Conservation (phyloP, 805 yeast genomes). For the Priceomyces fermenticarens region DNA sequence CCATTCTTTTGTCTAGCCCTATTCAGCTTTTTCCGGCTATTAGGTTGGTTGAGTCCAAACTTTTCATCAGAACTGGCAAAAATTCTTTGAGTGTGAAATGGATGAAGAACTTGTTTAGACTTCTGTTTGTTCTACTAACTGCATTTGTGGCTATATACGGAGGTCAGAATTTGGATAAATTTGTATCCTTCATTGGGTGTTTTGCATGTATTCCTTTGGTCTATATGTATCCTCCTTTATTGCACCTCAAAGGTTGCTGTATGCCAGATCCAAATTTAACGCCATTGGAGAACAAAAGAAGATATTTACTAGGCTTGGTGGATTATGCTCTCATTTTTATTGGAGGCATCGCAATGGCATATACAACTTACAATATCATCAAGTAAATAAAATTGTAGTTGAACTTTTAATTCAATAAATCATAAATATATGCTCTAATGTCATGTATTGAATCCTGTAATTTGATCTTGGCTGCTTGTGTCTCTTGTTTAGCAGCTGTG, state of each 20-base stretch:
- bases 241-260: slow-evolving; percentile 58
- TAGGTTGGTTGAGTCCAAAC: slow-evolving; percentile 61
- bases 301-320: slow-evolving; percentile 35
- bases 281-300: slow-evolving; percentile 22
- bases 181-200: slow-evolving; percentile 79
- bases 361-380: slow-evolving; percentile 49
- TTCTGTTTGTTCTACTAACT: slow-evolving; percentile 51
- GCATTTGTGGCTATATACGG: slow-evolving; percentile 63
- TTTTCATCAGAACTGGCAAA: slow-evolving; percentile 62
- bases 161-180: slow-evolving; percentile 64
- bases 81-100: slow-evolving; percentile 52
- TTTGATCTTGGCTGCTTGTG: slow-evolving; percentile 10
- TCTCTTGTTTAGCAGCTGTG: slow-evolving; percentile 9
- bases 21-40: slow-evolving; percentile 78
- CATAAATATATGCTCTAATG: slow-evolving; percentile 18
- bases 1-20: slow-evolving; percentile 78
- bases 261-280: slow-evolving; percentile 13
- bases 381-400: not conserved
- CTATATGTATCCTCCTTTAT: slow-evolving; percentile 80
- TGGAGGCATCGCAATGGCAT: slow-evolving; percentile 62
- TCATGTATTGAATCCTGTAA: slow-evolving; percentile 23
- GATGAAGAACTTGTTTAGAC: slow-evolving; percentile 61
- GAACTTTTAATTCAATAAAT: slow-evolving; percentile 7
- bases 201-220: slow-evolving; percentile 85
- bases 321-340: slow-evolving; percentile 50